Evolutionary conservation across 495 filamentous ascomycete species (phyloP), one percentile per base, ranked within the genome.

Genomic region (Tirmania nivea): DNA sequence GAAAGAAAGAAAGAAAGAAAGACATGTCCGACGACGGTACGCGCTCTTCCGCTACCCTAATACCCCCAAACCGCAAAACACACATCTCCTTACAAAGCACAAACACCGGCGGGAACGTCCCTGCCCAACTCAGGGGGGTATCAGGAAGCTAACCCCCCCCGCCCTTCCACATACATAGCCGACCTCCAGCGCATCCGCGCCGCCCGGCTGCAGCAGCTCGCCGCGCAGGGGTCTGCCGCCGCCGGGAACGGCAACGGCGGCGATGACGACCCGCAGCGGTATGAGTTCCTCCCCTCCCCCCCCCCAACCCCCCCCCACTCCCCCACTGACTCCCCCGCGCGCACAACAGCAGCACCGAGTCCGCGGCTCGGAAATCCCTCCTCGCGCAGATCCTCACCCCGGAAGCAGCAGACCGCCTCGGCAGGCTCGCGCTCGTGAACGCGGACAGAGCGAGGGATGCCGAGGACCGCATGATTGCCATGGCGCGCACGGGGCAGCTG

Each of bases 351-450:
- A n/a, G 74, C 37, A 42, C n/a, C 37, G 10, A n/a, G 37, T 42
- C 37, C 10, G 37, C 37, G 10, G 10, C 37, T n/a, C n/a, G n/a
- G n/a, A 49, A 48, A 67, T 71, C 79, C 34, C 83, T 94, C 59
- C 78, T 97, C 52, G 75, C 73, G 59, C 90, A 96, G 64, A 94
- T 97, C 73, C 84, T 96, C 53, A 78, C 84, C 56, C 89, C 92
- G 63, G 86, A 86, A 63, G 92, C 90, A 83, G 85, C 52, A n/a
- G 90, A 97, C 69, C 83, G 90, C 14, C 74, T 97, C 10, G 86
- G 85, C 49, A 83, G 92, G 55, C 96, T 97, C 69, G 83, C 88
- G 12, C 78, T 97, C 54, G 90, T 96, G 54, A 96, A 95, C 68
- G 88, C 87, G 65, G 80, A 80, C 52, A 84, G 92, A 60, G 90